Base-by-base conservation (phyloP, 352 stramenopile species). In the Pelagophyceae sp. region DNA sequence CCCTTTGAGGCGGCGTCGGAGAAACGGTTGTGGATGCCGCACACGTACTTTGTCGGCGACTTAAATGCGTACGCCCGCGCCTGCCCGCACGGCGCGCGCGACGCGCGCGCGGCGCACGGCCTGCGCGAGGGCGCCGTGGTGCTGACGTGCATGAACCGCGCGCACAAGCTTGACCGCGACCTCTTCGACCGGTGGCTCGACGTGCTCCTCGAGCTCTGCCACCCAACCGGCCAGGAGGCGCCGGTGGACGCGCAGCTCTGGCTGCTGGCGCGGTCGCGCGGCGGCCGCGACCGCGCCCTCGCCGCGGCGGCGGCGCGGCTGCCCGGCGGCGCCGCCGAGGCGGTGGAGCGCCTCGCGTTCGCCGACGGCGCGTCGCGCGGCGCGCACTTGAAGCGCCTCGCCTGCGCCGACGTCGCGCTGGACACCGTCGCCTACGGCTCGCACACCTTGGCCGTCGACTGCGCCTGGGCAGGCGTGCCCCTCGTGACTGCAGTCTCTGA, bases 381-480 rank as follows among this genome's bases (percentile, higher is more conserved):
- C 20, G 33, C 31, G 35, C 67, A 74, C 67, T 37, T 74, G 35
- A 23, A 50, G 33, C 67, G 67, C 6, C 67, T 74, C 15, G 2
- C 15, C 15, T 37, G 23, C 67, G 67, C 67, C 15, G 67, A 74
- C 67, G 17, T 74, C 0, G 67, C 67, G 23, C 67, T 74, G 15
- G 67, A 74, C 67, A 74, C 67, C 11, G 19, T 20, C 67, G 33
- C 11, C 67, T 74, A 74, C 67, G 31, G 31, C 35, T 58, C 35
- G 15, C 67, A 74, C 67, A 74, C 67, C 17, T 37, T 74, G 2
- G 67, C 67, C 20, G 25, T 11, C 35, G 67, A 74, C 67, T 74
- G 58, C 67, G 67, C 67, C 35, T 74, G 38, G 33, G 67, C 67
- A 33, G 67, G 67, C 67, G 67, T 74, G 35, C 67, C 67, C 15